Base-by-base conservation (phyloP, 1,284 basidiomycete genomes). In the Cutaneotrichosporon sp. region DNA sequence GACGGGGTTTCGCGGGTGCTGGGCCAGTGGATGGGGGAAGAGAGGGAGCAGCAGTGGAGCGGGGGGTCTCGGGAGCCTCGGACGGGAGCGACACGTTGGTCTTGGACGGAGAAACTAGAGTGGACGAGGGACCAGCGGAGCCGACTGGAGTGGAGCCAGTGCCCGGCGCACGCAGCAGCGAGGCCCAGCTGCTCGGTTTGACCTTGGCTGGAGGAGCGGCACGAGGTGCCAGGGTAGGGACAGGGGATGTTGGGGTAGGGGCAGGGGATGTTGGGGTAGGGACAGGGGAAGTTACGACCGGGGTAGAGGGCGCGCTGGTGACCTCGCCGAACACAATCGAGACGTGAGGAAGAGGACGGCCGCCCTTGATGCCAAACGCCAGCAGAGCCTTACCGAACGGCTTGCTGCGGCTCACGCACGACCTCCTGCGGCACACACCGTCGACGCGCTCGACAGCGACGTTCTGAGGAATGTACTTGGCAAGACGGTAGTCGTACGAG, bases 101-200 rank as follows among this genome's bases (percentile, higher is more conserved):
- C 58, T 62, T 67, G 2, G 70, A 70, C 0, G 72, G 71, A 1
- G 73, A 70, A 4, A 71, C 63, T 11, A 70, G 57, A 14, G 74
- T 71, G 3, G 72, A 66, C 1, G 71, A 69, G 11, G 73, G 63
- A n/a, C 67, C 61, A 34, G 60, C 61, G 1, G 70, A 63, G 3
- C 66, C 51, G 21, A 67, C 63, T 34, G 71, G 65, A 10, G 70
- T 69, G 7, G 58, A 18, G 2, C 59, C 49, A 32, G 60, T 53
- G 10, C 21, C 71, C 61, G 31, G 68, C 47, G 50, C n/a, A 62
- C 66, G 57, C 42, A 92, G 82, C 30, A 92, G 85, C 2, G 89
- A 89, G 0, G 90, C 90, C 89, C 89, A 93, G 5, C 88, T 89
- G 70, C 86, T 87, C 73, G 74, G 72, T 56, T 75, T 72, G 34